phyloP scores from a whole-genome alignment of 2,329 filamentous ascomycete genomes.

The Pseudogymnoascus sp. region DNA sequence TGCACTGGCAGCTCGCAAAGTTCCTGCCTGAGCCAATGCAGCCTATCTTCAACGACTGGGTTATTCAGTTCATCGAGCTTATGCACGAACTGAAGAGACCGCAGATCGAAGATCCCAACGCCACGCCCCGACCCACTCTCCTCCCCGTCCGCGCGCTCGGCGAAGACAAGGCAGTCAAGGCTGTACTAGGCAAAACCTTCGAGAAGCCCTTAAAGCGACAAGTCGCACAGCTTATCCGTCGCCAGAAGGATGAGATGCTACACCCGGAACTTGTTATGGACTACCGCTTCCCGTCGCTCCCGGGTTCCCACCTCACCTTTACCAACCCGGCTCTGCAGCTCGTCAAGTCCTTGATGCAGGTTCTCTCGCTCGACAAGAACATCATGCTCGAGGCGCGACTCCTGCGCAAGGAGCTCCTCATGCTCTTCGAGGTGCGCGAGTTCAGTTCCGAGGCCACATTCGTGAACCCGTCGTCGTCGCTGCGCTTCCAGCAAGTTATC shows the following conservation, averaged over 20 bases:
- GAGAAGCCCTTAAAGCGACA: slow-evolving; percentile 87
- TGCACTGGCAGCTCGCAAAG: slow-evolving; percentile 96
- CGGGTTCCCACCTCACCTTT: slow-evolving; percentile 57
- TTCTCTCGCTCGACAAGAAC: slow-evolving; percentile 82
- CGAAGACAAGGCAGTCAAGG: slow-evolving; percentile 49
- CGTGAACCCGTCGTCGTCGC: slow-evolving; percentile 69
- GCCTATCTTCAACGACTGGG: slow-evolving; percentile 80
- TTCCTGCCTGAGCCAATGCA: slow-evolving; percentile 79
- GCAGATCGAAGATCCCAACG: slow-evolving; percentile 35
- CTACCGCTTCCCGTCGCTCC: slow-evolving; percentile 76
- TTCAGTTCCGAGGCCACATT: slow-evolving; percentile 87
- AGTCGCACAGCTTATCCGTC: slow-evolving; percentile 70
- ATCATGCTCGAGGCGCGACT: slow-evolving; percentile 82
- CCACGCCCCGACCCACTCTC: slow-evolving; percentile 51
- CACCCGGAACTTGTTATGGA: slow-evolving; percentile 82
- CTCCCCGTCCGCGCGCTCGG: slow-evolving; percentile 49
- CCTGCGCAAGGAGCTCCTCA: slow-evolving; percentile 79
- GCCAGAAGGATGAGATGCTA: slow-evolving; percentile 80
- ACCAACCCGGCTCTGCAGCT: slow-evolving; percentile 80
- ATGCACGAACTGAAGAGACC: slow-evolving; percentile 84
- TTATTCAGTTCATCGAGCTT: slow-evolving; percentile 87
- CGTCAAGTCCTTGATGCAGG: slow-evolving; percentile 87
- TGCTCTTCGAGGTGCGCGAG: slow-evolving; percentile 88
- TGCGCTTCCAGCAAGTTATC: slow-evolving; percentile 67
- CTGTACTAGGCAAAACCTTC: slow-evolving; percentile 72